Percentiles rank a stretch among this genome's conserved stretches.
These are phyloP conservation scores for Aspergillus saccharolyticus DNA, from an alignment of 495 filamentous ascomycete species.

Conservation along the genomic window DNA sequence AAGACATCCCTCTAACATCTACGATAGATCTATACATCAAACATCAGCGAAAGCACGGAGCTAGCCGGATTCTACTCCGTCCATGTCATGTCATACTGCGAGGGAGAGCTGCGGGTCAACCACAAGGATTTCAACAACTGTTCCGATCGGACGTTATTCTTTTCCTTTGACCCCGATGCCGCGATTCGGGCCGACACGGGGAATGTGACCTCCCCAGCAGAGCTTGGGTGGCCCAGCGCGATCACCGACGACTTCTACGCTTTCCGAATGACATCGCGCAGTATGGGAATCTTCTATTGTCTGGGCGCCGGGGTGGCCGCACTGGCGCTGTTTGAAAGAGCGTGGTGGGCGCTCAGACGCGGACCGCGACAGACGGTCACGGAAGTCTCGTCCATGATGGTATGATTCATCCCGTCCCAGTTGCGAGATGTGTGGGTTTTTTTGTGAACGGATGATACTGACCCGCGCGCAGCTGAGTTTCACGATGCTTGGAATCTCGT, in stretches of 20 bases:
- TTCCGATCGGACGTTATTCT: constrained; percentile 50
- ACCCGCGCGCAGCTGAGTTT: constrained; percentile 35
- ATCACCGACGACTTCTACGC: constrained; percentile 57
- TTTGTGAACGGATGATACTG: not conserved
- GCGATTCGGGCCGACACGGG: constrained; percentile 51
- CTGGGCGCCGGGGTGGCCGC: constrained; percentile 56
- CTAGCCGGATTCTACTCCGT: constrained; percentile 71
- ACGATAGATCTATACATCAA: constrained; percentile 32
- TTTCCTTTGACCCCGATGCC: constrained; percentile 55
- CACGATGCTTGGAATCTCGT: constrained; percentile 52
- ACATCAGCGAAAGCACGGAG: constrained; percentile 46
- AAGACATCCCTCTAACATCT: constrained; percentile 10
- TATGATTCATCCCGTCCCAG: constrained; percentile 21
- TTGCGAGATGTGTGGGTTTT: not conserved
- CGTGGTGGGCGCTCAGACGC: constrained; percentile 12
- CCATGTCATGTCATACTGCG: constrained; percentile 66
- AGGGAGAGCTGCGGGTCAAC: constrained; percentile 48
- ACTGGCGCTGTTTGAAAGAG: constrained; percentile 44
- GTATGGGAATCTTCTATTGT: constrained; percentile 61
- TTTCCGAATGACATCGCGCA: constrained; percentile 41
- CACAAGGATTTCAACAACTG: constrained; percentile 57
- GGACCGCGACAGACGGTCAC: constrained; percentile 18
- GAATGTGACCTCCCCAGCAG: constrained; percentile 46
- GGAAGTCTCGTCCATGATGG: constrained; percentile 29
- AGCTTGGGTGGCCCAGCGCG: constrained; percentile 57